Conservation (phyloP, 306 rosid genomes). For the Quercus agrifolia region DNA sequence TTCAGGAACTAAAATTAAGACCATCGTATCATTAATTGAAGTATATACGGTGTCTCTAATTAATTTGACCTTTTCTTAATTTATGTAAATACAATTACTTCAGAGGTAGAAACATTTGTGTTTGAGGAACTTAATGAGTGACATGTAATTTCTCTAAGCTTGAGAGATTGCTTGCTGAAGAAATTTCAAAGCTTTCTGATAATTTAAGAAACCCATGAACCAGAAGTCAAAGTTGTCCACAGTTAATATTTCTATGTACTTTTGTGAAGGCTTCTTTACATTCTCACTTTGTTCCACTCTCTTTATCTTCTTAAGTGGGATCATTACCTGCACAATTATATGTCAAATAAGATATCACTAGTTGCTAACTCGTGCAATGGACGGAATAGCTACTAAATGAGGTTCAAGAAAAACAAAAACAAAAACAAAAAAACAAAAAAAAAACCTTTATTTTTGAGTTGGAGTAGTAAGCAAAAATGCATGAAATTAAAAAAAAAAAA, state of each 20-base stretch:
- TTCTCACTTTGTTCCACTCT: constrained; percentile 36
- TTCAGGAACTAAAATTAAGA: not conserved
- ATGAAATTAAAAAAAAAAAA: too few species aligned
- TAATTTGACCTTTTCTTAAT: not conserved
- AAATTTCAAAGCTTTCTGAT: constrained; percentile 31
- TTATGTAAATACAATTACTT: not conserved
- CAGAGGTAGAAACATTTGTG: not conserved
- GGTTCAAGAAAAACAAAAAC: too few species aligned
- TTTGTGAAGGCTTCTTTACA: constrained; percentile 34
- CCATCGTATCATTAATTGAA: not conserved
- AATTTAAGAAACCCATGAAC: constrained; percentile 54
- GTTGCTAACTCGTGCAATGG: too few species aligned
- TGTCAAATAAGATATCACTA: not conserved
- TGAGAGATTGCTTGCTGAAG: constrained; percentile 30
- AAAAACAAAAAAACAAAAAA: too few species aligned
- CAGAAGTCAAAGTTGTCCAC: constrained; percentile 52
- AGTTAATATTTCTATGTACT: constrained; percentile 45
- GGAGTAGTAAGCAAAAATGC: too few species aligned
- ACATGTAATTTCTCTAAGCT: not conserved
- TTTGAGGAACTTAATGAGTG: not conserved
- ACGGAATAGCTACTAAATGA: too few species aligned
- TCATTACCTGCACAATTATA: constrained; percentile 30
- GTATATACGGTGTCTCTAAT: not conserved
- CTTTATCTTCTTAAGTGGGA: constrained; percentile 37
- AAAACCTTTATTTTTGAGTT: too few species aligned